Evolutionary conservation across 306 rosid species (phyloP), one percentile per base, ranked within the genome.

Genomic region (Dalbergia oliveri): DNA sequence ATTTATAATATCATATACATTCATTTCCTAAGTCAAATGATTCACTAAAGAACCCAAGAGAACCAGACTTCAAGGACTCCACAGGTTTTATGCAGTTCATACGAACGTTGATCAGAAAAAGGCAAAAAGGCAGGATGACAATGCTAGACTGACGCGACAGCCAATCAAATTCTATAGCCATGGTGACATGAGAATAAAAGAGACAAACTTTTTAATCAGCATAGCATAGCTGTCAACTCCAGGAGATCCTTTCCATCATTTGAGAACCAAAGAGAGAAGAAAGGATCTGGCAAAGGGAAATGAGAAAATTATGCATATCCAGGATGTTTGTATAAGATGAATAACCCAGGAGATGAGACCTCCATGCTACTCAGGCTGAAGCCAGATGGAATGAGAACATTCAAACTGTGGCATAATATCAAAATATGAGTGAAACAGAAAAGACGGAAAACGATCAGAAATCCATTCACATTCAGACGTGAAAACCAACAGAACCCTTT

Each of bases 271-370:
- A 35, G 50, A 5, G n/a, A 13, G 33, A 41, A 12, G 12, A 31
- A 14, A 71, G 47, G 21, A 73, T 59, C 21, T 41, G 64, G 66
- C 73, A 60, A 64, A 56, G 58, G 78, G 73, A 33, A 60, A 68
- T 26, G 21, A 19, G 60, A 35, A 68, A 63, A 37, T 15, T 56
- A 66, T 0, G 59, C 66, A 56, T 47, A 54, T 35, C 54, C 58
- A 76, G 69, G 43, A 58, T 66, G 19, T 37, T 12, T 37, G 72
- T 58, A 35, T n/a, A 83, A 37, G 35, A 51, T 8, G 19, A 39
- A 61, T 61, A 60, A 74, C 12, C 51, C 31, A 61, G 19, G 73
- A 43, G 81, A 73, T 60, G 43, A 26, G 39, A 31, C 5, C 66
- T 54, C 73, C 11, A 59, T n/a, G 23, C 54, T 33, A 79, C 69